Evolutionary conservation across 2,329 filamentous ascomycete species (phyloP).

Genomic region (Hirsutella thompsonii): DNA sequence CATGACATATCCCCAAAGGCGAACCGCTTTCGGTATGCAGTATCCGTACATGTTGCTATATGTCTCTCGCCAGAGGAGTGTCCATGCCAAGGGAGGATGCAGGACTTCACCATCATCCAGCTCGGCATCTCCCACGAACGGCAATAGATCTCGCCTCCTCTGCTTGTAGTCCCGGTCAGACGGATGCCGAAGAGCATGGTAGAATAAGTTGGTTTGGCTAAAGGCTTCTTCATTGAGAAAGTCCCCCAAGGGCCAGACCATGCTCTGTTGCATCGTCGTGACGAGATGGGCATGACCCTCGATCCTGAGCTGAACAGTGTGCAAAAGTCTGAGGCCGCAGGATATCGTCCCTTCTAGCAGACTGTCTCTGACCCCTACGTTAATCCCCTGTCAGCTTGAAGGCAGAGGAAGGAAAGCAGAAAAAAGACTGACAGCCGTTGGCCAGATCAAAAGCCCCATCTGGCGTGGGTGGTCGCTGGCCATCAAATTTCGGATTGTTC

Average conservation of each 20-base stretch:
- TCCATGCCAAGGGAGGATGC: background rate
- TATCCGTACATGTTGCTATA: background rate
- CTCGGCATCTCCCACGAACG: background rate
- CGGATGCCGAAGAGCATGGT: background rate
- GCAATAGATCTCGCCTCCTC: background rate
- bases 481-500: background rate
- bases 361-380: background rate
- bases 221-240: background rate
- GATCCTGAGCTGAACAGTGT: background rate
- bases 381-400: background rate
- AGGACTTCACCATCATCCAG: background rate
- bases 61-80: background rate
- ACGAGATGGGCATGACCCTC: background rate
- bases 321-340: background rate
- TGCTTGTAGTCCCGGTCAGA: background rate
- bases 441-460: background rate
- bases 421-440: background rate
- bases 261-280: background rate
- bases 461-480: background rate
- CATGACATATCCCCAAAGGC: background rate
- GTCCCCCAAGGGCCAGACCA: background rate
- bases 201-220: background rate
- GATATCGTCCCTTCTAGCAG: background rate
- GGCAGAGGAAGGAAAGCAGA: background rate
- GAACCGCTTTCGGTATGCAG: background rate